phyloP scores from a whole-genome alignment of 2,329 filamentous ascomycete species.

The Bipolaris oryzae region DNA sequence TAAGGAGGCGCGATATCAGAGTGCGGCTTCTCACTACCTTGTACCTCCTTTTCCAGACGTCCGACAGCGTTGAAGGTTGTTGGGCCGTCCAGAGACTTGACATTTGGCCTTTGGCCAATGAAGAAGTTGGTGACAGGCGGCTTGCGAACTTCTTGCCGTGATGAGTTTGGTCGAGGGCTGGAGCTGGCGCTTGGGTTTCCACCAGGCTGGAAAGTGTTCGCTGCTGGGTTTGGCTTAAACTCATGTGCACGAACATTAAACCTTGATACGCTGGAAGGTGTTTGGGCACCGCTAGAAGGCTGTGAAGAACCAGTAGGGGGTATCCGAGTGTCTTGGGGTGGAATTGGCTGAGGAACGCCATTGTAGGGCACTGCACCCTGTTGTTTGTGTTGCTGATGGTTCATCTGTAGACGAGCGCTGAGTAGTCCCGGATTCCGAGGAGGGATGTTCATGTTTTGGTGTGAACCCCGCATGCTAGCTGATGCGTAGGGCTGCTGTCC shows the following conservation, averaged over 20 bases:
- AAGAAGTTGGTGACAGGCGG: constrained; percentile 58
- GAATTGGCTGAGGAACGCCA: constrained; percentile 61
- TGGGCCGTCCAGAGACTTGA: constrained; percentile 59
- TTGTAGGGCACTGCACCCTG: constrained; percentile 50
- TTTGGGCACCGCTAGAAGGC: constrained; percentile 57
- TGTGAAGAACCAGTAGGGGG: constrained; percentile 74
- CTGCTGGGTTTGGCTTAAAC: constrained; percentile 84
- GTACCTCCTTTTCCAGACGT: constrained; percentile 69
- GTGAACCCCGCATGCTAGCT: constrained; percentile 50
- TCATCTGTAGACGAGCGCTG: constrained; percentile 58
- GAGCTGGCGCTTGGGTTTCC: constrained; percentile 66
- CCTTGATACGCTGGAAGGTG: constrained; percentile 60
- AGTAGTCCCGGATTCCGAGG: constrained; percentile 54
- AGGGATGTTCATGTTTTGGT: constrained; percentile 51
- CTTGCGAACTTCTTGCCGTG: constrained; percentile 40
- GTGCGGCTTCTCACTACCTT: constrained; percentile 57
- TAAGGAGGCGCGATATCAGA: constrained; percentile 86
- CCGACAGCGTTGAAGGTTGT: constrained; percentile 69
- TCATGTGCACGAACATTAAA: constrained; percentile 71
- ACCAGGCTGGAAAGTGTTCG: constrained; percentile 79
- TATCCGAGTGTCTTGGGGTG: constrained; percentile 69
- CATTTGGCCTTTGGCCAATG: constrained; percentile 70
- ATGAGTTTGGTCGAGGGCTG: constrained; percentile 67
- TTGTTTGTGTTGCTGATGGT: constrained; percentile 59
- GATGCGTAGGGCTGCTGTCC: constrained; percentile 50